Evolutionary conservation across 208 protist genomes (phyloP).

Genomic region (Strigomonas culicis): DNA sequence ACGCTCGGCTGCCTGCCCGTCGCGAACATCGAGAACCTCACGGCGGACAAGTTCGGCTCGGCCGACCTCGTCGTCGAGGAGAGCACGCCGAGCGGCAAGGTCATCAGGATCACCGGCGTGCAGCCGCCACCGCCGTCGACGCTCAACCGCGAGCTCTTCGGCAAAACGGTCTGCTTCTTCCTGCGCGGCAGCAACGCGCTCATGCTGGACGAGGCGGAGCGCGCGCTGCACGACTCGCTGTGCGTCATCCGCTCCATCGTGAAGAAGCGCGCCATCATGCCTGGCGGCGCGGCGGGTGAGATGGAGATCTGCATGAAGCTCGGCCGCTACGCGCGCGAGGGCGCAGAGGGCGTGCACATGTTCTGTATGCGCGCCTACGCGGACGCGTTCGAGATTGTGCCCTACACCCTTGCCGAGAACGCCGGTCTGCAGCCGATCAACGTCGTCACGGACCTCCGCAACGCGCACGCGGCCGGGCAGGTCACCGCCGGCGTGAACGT

Average conservation of each 20-base stretch:
- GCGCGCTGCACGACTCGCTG: conserved; percentile 99
- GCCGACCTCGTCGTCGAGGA: conserved; percentile 96
- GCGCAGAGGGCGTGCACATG: conserved; percentile 71
- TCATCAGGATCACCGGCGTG: conserved; percentile 96
- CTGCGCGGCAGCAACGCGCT: conserved; percentile 96
- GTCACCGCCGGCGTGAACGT: conserved; percentile 95
- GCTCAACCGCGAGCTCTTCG: conserved; percentile 59
- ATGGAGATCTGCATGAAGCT: conserved; percentile 95
- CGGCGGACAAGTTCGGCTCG: conserved; percentile 95
- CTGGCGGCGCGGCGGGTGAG: conserved; percentile 97
- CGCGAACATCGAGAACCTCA: conserved; percentile 95
- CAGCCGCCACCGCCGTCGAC: conserved; percentile 33
- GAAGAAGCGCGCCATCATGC: conserved; percentile 95
- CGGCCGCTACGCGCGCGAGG: conserved; percentile 85
- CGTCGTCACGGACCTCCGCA: conserved; percentile 98
- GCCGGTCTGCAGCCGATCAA: conserved; percentile 97
- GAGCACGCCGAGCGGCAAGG: conserved; percentile 80
- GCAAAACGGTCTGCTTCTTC: conserved; percentile 96
- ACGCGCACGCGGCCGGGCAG: conserved; percentile 92
- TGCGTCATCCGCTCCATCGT: conserved; percentile 99
- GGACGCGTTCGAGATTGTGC: conserved; percentile 98
- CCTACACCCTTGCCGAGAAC: conserved; percentile 99
- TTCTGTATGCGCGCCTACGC: conserved; percentile 97
- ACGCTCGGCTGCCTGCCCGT: conserved; percentile 97
- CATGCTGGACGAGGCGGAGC: conserved; percentile 97